phyloP scores from a whole-genome alignment of 179 eudicot genomes.

The Vitellaria paradoxa region DNA sequence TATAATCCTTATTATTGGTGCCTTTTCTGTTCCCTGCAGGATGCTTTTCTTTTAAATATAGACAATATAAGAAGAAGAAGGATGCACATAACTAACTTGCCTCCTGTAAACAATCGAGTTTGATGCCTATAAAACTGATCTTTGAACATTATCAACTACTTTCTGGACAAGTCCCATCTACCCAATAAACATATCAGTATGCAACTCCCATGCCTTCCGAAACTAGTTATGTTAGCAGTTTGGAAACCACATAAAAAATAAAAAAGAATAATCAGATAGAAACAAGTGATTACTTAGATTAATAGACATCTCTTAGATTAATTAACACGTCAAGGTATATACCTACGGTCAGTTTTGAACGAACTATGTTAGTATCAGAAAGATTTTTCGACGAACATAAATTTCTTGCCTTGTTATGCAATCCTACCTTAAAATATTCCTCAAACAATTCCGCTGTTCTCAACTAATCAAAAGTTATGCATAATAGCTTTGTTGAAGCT shows the following conservation, averaged over 20 bases:
- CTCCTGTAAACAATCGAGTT: constrained; percentile 22
- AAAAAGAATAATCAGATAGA: background rate
- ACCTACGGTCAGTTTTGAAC: background rate
- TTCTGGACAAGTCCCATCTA: background rate
- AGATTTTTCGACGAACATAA: background rate
- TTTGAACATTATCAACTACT: constrained; percentile 10
- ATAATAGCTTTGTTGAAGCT: background rate
- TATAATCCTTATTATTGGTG: background rate
- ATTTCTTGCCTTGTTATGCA: constrained; percentile 16
- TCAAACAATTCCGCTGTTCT: background rate
- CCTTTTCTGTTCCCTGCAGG: background rate
- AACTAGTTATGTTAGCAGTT: constrained; percentile 1
- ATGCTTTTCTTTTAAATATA: constrained; percentile 2
- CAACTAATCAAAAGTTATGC: background rate
- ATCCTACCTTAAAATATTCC: constrained; percentile 1
- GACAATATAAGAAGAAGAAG: background rate
- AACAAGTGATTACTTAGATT: background rate
- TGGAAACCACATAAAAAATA: background rate
- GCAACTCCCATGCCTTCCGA: background rate
- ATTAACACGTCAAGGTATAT: constrained; percentile 3
- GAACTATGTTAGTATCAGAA: background rate
- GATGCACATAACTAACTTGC: constrained; percentile 21
- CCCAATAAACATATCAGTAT: background rate
- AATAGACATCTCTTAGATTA: background rate
- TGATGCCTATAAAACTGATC: constrained; percentile 17